These are phyloP conservation scores for Jatropha curcas DNA, from an alignment of 345 rosid species.

Conservation along the genomic window DNA sequence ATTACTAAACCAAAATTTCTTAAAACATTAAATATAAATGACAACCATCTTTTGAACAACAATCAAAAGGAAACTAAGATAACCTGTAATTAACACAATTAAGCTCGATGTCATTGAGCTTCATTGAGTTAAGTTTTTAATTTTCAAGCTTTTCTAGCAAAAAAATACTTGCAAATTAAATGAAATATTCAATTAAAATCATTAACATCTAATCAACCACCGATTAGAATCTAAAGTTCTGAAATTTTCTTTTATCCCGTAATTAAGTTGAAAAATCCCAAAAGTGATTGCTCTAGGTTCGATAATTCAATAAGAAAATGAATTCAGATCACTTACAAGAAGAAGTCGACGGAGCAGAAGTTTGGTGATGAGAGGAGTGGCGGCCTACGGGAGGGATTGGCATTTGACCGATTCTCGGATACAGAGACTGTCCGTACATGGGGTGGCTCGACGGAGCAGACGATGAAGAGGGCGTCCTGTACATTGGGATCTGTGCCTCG, in stretches of 20 bases:
- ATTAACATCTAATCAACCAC: neutral
- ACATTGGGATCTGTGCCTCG: constrained; percentile 38
- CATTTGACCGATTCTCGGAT: constrained; percentile 66
- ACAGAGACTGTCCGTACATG: constrained; percentile 56
- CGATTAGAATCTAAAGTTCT: neutral
- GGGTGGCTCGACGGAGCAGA: constrained; percentile 38
- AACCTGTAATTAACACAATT: no score
- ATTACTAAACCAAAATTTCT: no score
- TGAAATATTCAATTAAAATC: no score
- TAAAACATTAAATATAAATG: neutral
- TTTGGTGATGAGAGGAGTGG: constrained; percentile 40
- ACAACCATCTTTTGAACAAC: neutral
- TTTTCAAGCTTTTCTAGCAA: no score
- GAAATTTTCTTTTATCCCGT: neutral
- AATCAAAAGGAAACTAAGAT: no score
- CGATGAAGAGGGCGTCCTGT: constrained; percentile 41
- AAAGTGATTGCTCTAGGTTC: neutral
- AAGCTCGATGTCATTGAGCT: no score
- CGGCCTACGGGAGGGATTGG: constrained; percentile 45
- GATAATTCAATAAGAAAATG: neutral
- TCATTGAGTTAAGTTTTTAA: no score
- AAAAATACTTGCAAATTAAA: no score
- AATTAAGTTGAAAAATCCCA: no score
- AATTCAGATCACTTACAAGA: constrained; percentile 41
- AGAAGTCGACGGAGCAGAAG: constrained; percentile 42